Percentiles rank a stretch among this genome's conserved stretches.
These are phyloP conservation scores for Yarrowia osloensis DNA, from an alignment of 805 yeast genomes.

Conservation along the genomic window DNA sequence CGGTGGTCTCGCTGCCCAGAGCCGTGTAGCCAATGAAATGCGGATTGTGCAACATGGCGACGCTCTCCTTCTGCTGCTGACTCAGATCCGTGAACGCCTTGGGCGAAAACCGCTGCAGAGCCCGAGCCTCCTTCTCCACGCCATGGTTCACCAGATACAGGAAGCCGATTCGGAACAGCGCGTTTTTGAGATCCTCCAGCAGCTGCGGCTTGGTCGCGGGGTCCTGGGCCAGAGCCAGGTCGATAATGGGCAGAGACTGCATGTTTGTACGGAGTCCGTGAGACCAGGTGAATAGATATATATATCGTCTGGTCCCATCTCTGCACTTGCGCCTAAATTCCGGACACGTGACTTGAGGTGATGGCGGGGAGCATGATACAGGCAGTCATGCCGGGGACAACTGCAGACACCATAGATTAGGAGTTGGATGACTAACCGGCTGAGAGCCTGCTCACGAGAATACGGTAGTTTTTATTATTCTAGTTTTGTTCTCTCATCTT, in stretches of 20 bases:
- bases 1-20: conserved; percentile 61
- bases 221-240: conserved; percentile 48
- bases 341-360: conserved; percentile 10
- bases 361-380: conserved; percentile 1
- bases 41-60: conserved; percentile 58
- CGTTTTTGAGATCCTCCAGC: conserved; percentile 45
- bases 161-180: conserved; percentile 60
- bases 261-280: not conserved
- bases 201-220: conserved; percentile 49
- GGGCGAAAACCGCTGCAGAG: conserved; percentile 47
- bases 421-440: no score
- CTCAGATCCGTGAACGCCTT: conserved; percentile 52
- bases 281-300: no score
- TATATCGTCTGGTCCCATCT: not conserved
- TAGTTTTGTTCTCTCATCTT: no score
- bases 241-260: conserved; percentile 43
- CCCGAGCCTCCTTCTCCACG: conserved; percentile 44
- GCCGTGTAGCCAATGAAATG: conserved; percentile 61
- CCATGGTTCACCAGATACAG: conserved; percentile 54
- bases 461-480: no score
- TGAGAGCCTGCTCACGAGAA: no score
- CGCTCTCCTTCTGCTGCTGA: conserved; percentile 47
- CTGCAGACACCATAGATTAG: no score
- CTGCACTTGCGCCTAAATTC: conserved; percentile 10
- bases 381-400: conserved; percentile 5